Evolutionary conservation across 768 basidiomycete species (phyloP), one percentile per base, ranked within the genome.

Genomic region (Pleurotus djamor): DNA sequence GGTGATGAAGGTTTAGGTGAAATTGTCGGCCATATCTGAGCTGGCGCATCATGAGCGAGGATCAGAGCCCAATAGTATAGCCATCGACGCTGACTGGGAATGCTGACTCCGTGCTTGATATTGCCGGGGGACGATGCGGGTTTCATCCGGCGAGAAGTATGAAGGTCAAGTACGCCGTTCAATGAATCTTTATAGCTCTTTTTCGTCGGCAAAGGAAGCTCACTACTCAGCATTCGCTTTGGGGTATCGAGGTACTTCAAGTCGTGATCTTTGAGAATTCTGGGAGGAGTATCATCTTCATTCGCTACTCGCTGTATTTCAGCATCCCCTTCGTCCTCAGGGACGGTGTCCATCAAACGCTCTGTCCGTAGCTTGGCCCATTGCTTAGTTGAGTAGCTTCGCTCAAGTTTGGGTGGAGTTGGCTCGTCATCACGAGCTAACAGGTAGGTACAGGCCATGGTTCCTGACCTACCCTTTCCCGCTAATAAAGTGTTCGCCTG

Each of bases 381-480:
- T 60, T 86, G 80, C 60, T 81, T 80, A 5, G 72, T 69, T 32
- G 71, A 72, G 57, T 79, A 73, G 58, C 75, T 86, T 9, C 79
- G 73, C 65, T 80, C 74, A 3, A 82, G 71, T 34, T 74, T 72
- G 0, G 83, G 82, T 4, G 84, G 75, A 3, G 75, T 73, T 6
- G 84, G 82, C 1, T 71, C 60, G 43, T 74, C 74, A 17, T 80
- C 77, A 2, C 84, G 74, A 0, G 89, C 80, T 12, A 96, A 81
- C 2, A 96, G 78, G 69, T 94, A 92, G 8, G 91, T 79, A 68
- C 93, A 93, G 0, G 92, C 90, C 62, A 95, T 81, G 0, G 90
- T 94, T 7, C 94, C 94, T 0, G 92, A 94, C 56, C 93, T 80
- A 12, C 92, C 92, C 70, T 95, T 89, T 0, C 90, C 89, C 54